Conservation (phyloP, 2,329 filamentous ascomycete species). For the Phialophora expanda region DNA sequence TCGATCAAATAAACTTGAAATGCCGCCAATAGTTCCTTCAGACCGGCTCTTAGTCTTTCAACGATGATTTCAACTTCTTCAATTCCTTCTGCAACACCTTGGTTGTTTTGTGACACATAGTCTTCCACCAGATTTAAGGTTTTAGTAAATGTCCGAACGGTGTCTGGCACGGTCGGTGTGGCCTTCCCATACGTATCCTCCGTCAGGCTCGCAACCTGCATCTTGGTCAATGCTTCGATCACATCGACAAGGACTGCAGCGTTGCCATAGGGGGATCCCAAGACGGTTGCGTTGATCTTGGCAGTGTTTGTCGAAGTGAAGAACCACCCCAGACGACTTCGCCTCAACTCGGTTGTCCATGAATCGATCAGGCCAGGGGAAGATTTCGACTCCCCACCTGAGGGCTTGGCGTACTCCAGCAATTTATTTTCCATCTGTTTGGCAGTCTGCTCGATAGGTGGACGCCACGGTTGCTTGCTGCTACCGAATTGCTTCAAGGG, state of each 20-base stretch:
- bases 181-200: constrained; percentile 88
- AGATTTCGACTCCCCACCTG: constrained; percentile 14
- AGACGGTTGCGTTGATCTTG: constrained; percentile 68
- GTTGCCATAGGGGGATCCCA: constrained; percentile 75
- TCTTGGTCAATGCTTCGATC: constrained; percentile 68
- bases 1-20: constrained; percentile 78
- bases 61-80: constrained; percentile 74
- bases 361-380: constrained; percentile 22
- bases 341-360: constrained; percentile 23
- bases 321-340: constrained; percentile 61
- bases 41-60: constrained; percentile 65
- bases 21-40: constrained; percentile 68
- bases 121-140: constrained; percentile 72
- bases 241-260: constrained; percentile 72
- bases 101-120: constrained; percentile 66
- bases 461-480: constrained; percentile 48
- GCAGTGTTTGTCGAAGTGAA: constrained; percentile 74
- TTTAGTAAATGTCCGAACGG: constrained; percentile 74
- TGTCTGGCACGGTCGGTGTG: constrained; percentile 75
- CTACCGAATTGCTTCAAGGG: constrained; percentile 33
- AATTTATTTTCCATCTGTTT: constrained; percentile 40
- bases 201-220: constrained; percentile 73
- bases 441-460: constrained; percentile 46
- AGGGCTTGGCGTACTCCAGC: constrained; percentile 34
- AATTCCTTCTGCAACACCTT: constrained; percentile 46